Evolutionary conservation across 2,329 filamentous ascomycete genomes (phyloP).

Genomic region (Penicillium sp.): DNA sequence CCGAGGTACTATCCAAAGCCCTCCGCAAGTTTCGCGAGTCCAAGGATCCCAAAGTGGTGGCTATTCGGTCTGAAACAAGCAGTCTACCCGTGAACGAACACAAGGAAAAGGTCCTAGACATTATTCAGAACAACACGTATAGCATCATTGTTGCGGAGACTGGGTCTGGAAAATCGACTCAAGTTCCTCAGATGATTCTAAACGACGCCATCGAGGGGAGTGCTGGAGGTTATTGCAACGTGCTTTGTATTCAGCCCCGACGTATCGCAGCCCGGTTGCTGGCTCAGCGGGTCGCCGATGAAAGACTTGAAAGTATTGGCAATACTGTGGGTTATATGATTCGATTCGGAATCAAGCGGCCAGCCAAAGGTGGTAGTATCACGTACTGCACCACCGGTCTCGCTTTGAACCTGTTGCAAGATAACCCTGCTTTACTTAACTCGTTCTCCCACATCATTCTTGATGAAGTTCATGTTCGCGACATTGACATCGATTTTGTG

Average conservation of each 20-base stretch:
- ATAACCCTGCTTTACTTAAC: conserved; percentile 46
- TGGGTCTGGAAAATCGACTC: conserved; percentile 56
- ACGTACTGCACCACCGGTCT: conserved; percentile 60
- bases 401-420: conserved; percentile 53
- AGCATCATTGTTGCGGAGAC: conserved; percentile 56
- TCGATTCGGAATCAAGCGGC: conserved; percentile 48
- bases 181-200: conserved; percentile 61
- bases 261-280: conserved; percentile 56
- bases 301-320: conserved; percentile 51
- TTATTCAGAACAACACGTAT: conserved; percentile 50
- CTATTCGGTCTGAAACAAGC: conserved; percentile 9
- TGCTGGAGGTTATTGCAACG: conserved; percentile 52
- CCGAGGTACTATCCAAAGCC: not conserved
- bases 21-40: conserved; percentile 11
- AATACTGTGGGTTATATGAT: conserved; percentile 56
- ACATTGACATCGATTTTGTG: conserved; percentile 54
- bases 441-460: conserved; percentile 56
- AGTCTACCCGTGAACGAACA: conserved; percentile 51
- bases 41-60: conserved; percentile 1
- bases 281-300: conserved; percentile 54
- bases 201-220: conserved; percentile 53
- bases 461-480: conserved; percentile 59
- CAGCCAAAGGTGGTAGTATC: conserved; percentile 48
- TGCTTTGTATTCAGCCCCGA: conserved; percentile 59
- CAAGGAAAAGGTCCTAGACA: conserved; percentile 43